Base-by-base conservation (phyloP, 768 basidiomycete genomes). In the Lactifluus piperatus region DNA sequence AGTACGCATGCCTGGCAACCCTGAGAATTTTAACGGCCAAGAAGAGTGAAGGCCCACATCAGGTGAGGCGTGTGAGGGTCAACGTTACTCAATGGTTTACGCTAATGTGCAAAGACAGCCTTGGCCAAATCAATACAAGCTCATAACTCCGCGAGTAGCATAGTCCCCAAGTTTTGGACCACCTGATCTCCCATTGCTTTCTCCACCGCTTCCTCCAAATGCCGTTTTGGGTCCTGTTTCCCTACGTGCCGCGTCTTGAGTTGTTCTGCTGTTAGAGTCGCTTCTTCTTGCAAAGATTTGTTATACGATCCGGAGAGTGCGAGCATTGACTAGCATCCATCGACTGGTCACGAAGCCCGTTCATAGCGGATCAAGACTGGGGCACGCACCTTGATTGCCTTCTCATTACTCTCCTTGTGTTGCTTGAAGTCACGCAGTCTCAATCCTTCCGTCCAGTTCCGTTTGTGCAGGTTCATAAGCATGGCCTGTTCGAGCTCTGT, bases 381-480 rank as follows among this genome's bases (percentile, higher is more conserved):
- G 18, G 18, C 52, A 65, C 81, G 60, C 69, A 94, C 95, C 83
- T 97, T 94, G 77, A 99, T 93, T 30, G 90, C 86, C 68, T 84
- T 86, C 75, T 98, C 94, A 67, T 98, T 98, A 30, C 75, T 75
- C 72, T 90, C 83, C 69, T 94, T 92, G 72, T 94, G 91, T 54
- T 80, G 73, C 72, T 88, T 81, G 73, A 97, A 98, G 73, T 98
- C 94, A 43, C 85, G 80, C 68, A 99, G 72, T 70, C 89, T 91
- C 64, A 99, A 75, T 1, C 95, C 97, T 71, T 98, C 94, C 2
- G 97, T 98, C 97, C 97, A 99, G 69, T 97, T 95, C 67, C 93
- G 80, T 73, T 98, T 98, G 77, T 99, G 97, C 67, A 99, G 75
- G 72, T 98, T 99, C 88, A 98, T 92, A 65, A 99, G 74, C 97